These are phyloP conservation scores for Candida sphagnicola DNA, from an alignment of 805 yeast species.

Conservation along the genomic window DNA sequence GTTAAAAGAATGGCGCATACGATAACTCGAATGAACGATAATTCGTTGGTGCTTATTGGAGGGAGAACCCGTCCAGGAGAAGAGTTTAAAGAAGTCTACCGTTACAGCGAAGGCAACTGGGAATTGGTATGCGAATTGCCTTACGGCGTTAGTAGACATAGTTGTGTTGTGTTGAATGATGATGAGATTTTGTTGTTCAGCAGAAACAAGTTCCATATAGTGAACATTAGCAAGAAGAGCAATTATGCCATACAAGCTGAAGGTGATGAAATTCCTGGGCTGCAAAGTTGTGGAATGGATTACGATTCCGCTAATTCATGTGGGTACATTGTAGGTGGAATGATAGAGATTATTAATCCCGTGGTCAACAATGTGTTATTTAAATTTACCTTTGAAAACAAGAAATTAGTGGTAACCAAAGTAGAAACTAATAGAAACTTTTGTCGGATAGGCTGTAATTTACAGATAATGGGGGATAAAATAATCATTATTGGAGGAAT, in stretches of 20 bases:
- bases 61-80: slow-evolving; percentile 64
- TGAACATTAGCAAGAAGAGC: background rate
- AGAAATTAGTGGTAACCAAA: slow-evolving; percentile 13
- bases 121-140: slow-evolving; percentile 32
- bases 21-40: slow-evolving; percentile 27
- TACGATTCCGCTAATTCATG: slow-evolving; percentile 14
- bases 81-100: slow-evolving; percentile 31
- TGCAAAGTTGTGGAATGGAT: slow-evolving; percentile 34
- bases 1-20: slow-evolving; percentile 59
- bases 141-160: slow-evolving; percentile 49
- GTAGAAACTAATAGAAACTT: slow-evolving; percentile 24
- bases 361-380: slow-evolving; percentile 30
- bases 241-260: slow-evolving; percentile 7
- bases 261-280: slow-evolving; percentile 16
- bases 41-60: slow-evolving; percentile 46
- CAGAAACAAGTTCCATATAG: background rate
- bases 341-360: slow-evolving; percentile 20
- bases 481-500: slow-evolving; percentile 58
- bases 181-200: slow-evolving; percentile 46
- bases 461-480: slow-evolving; percentile 21
- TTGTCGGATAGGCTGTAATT: slow-evolving; percentile 49
- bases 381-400: slow-evolving; percentile 22
- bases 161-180: slow-evolving; percentile 24
- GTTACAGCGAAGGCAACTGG: slow-evolving; percentile 35
- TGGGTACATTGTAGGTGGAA: slow-evolving; percentile 53